Base-by-base conservation (phyloP, 2,329 filamentous ascomycete species). In the Verticillium klebahnii region DNA sequence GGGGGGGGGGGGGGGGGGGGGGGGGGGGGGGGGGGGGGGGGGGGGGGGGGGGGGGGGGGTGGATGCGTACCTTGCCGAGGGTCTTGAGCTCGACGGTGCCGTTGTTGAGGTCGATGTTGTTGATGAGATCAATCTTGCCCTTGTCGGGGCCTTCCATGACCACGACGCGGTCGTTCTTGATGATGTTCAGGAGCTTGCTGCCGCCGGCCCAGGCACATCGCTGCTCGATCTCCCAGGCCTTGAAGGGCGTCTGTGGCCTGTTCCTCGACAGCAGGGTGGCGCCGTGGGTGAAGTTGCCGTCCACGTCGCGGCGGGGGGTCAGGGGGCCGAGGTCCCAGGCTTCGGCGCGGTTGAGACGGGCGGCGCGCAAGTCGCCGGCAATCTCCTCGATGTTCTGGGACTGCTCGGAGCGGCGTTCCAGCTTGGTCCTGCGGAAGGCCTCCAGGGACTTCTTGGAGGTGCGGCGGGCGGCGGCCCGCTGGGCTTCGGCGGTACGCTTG, bases 41-140 rank as follows among this genome's bases (percentile, higher is more conserved):
- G n/a, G n/a, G n/a, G n/a, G n/a, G n/a, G n/a, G n/a, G n/a, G n/a
- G 25, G 14, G n/a, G 45, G 17, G 45, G 31, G 5, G n/a, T 4
- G 50, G 7, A 29, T 60, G 71, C 84, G 69, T 80, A 93, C 91
- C 80, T 83, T 80, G 70, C 89, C 87, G 63, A 88, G 68, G 29
- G 82, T 85, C 64, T 86, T 80, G 54, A 93, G 76, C n/a, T 76
- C 80, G 56, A 92, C 78, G 64, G 83, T 82, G 64, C 86, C 88
- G 56, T 76, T 78, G 12, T 82, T 74, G 5, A 71, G 64, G 66
- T 86, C 77, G 56, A 96, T 78, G 1, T 78, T 73, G 63, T 73
- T 74, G 55, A 98, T 85, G n/a, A 79, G 78, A 58, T 91, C 91
- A 75, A 99, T 95, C 78, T 89, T 91, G 69, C 93, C 93, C 78